These are phyloP conservation scores for Zelonia costaricensis DNA, from an alignment of 208 protist genomes.

Conservation along the genomic window DNA sequence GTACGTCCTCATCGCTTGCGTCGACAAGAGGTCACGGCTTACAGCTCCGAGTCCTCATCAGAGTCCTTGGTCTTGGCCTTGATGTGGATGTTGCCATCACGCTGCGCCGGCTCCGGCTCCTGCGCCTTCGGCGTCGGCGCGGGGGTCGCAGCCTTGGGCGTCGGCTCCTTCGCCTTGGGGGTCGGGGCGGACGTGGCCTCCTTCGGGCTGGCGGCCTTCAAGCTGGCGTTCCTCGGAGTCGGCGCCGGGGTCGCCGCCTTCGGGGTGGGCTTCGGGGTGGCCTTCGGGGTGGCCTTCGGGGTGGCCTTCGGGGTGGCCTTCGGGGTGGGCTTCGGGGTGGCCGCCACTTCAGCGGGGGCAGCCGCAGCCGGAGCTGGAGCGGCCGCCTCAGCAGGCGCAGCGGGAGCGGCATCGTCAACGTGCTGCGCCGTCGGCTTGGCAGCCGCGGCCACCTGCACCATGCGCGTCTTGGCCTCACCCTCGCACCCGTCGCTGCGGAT, in stretches of 20 bases:
- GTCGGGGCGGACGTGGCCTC: not conserved
- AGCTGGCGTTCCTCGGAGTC: constrained; percentile 7
- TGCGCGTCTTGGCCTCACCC: constrained; percentile 70
- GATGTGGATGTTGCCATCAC: constrained; percentile 18
- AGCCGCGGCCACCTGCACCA: constrained; percentile 41
- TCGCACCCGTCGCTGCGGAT: constrained; percentile 72
- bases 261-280: not conserved
- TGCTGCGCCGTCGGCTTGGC: constrained; percentile 22
- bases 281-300: not conserved
- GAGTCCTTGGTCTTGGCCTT: constrained; percentile 21
- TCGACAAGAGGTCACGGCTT: constrained; percentile 1
- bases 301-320: not conserved
- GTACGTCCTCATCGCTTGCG: too few species aligned
- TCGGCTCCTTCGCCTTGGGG: not conserved
- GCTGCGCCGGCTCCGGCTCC: constrained; percentile 13
- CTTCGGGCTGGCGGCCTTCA: constrained; percentile 4
- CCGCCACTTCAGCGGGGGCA: not conserved
- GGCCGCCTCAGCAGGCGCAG: not conserved
- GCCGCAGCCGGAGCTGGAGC: not conserved
- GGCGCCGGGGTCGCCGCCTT: not conserved
- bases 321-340: constrained; percentile 3
- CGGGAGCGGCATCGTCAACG: constrained; percentile 7
- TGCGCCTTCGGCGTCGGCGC: not conserved
- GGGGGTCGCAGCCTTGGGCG: constrained; percentile 8
- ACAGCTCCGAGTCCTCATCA: constrained; percentile 20